Evolutionary conservation across 192 early-diverging fungal genomes (phyloP), one percentile per base, ranked within the genome.

Genomic region (Linnemannia schmuckeri): DNA sequence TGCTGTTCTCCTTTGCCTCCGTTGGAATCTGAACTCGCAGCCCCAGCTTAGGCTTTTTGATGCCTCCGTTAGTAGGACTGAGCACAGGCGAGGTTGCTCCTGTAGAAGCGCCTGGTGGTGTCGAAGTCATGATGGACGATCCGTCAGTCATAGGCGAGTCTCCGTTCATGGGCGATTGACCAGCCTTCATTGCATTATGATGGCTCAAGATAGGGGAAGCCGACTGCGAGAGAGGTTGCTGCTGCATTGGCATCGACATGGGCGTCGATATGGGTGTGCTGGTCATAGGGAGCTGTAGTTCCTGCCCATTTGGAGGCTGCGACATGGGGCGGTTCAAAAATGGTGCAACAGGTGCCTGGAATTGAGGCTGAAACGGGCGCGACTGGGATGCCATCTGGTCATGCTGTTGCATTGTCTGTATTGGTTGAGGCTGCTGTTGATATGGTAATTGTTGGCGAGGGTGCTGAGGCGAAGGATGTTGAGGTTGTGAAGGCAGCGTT

Each of bases 81-180:
- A 81, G 85, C 20, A 81, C 79, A 30, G 85, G 85, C 6, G 85
- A 87, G 0, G 66, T 70, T 22, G 79, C 75, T 70, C 79, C 74
- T 46, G 71, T 33, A 7, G 77, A 37, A 7, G 76, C 46, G 12
- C 49, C 44, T 13, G 85, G 76, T 10, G 84, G 69, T 22, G 75
- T 81, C 30, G 84, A 72, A 20, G 55, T 61, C 61, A 78, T 81
- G n/a, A 81, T 74, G 17, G 85, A 77, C 20, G 85, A 87, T 13
- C 85, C 85, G 75, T 87, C 85, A n/a, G 80, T 81, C 85, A 87
- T 87, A 9, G 79, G 85, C 5, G 85, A 87, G 41, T 87, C 85
- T 33, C 85, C 85, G 24, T 81, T 81, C 85, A 87, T 87, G 7
- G 85, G 76, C 33, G 85, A 78, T 18, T 77, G 79, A 22, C 76